phyloP scores from a whole-genome alignment of 768 basidiomycete genomes.

The Pulveroboletus frians region DNA sequence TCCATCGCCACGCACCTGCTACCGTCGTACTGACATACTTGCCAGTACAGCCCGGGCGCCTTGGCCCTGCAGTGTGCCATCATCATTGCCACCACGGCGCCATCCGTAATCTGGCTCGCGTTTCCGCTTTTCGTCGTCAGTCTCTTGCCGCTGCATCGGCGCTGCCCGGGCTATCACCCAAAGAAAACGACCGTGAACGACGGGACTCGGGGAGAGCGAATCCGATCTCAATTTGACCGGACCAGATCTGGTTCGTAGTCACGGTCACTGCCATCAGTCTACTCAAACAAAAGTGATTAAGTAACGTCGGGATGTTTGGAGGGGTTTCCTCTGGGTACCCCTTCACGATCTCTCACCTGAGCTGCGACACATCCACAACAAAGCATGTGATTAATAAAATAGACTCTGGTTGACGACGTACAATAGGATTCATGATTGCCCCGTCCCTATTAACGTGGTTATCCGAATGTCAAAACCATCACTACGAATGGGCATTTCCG shows the following conservation, averaged over 20 bases:
- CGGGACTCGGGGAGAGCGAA: slow-evolving; percentile 39
- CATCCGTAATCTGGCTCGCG: slow-evolving; percentile 81
- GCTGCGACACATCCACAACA: no score
- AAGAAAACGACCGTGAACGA: background rate
- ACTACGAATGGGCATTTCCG: no score
- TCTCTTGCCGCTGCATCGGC: slow-evolving; percentile 53
- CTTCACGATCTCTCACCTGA: no score
- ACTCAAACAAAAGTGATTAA: slow-evolving; percentile 81
- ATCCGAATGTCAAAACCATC: no score
- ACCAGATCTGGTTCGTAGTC: slow-evolving; percentile 69
- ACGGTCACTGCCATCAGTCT: slow-evolving; percentile 81
- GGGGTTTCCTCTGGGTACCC: no score
- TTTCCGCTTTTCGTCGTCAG: slow-evolving; percentile 83
- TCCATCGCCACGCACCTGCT: slow-evolving; percentile 40
- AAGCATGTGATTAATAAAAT: no score
- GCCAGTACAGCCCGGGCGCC: slow-evolving; percentile 60
- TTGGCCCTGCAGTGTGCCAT: slow-evolving; percentile 81
- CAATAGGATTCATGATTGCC: no score
- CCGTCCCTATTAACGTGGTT: no score
- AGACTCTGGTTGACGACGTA: no score
- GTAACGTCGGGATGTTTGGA: no score
- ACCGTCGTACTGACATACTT: slow-evolving; percentile 74
- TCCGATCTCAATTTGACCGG: slow-evolving; percentile 77
- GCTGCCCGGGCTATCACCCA: slow-evolving; percentile 50
- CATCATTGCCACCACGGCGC: slow-evolving; percentile 73